A percentile compares a stretch with the other conserved stretches of the same genome.
Evolutionary conservation across 2,329 filamentous ascomycete genomes (phyloP).

Genomic region (Colletotrichum gloeosporioides): DNA sequence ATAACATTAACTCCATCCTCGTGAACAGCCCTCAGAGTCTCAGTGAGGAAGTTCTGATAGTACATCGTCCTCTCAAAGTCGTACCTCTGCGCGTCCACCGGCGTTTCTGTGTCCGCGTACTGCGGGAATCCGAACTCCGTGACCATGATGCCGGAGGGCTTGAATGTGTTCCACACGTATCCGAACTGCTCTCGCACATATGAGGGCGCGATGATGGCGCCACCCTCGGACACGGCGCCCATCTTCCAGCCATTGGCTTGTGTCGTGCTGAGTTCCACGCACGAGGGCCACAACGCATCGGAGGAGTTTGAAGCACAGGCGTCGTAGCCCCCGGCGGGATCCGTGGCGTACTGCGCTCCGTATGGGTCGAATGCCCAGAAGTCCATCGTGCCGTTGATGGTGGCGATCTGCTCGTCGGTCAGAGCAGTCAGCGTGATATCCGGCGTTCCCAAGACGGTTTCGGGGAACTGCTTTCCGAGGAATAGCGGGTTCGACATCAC

Average conservation of each 20-base stretch:
- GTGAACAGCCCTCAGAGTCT: conserved; percentile 60
- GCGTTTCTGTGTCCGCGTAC: conserved; percentile 47
- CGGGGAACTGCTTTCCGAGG: conserved; percentile 55
- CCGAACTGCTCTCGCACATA: conserved; percentile 61
- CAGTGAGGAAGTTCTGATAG: conserved; percentile 58
- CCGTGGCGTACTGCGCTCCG: conserved; percentile 52
- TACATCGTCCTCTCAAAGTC: conserved; percentile 60
- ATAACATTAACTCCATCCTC: conserved; percentile 61
- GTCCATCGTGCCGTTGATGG: conserved; percentile 57
- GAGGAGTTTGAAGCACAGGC: conserved; percentile 50
- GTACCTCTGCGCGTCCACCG: conserved; percentile 50
- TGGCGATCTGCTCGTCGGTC: conserved; percentile 48
- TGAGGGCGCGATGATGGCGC: conserved; percentile 63
- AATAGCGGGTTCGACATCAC: conserved; percentile 60
- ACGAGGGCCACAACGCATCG: conserved; percentile 51
- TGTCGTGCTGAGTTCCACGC: conserved; percentile 51
- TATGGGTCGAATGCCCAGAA: conserved; percentile 65
- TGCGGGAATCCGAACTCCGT: conserved; percentile 65
- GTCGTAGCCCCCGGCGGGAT: conserved; percentile 48
- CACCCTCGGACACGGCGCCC: conserved; percentile 59
- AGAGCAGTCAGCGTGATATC: conserved; percentile 51
- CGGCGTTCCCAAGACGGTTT: conserved; percentile 45
- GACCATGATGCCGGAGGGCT: conserved; percentile 45
- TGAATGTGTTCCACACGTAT: conserved; percentile 66
- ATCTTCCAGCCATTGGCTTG: conserved; percentile 62